Evolutionary conservation across 2,329 filamentous ascomycete species (phyloP), one percentile per base, ranked within the genome.

Genomic region (Fusarium mundagurra): DNA sequence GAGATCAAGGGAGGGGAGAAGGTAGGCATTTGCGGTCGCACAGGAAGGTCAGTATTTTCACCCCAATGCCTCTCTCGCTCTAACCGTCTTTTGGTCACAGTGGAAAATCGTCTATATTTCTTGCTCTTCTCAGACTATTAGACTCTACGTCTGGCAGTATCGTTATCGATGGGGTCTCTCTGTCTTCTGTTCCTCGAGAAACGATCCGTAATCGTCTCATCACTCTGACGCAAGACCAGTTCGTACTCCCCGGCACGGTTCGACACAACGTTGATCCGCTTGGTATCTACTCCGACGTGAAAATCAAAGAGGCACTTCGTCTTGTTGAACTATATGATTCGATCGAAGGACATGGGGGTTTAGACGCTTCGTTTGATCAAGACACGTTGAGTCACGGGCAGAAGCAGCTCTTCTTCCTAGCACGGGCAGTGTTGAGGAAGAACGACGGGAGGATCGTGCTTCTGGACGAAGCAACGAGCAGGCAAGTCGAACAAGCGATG

Each of bases 1-100:
- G 55, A 69, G 3, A 76, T 81, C 31, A 55, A 59, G 16, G 77
- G 83, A 1, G 86, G 86, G 2, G 82, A 87, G 71, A 88, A 87
- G 66, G 78, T 89, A 17, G 87, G 82, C 4, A 83, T 89, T n/a
- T 87, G 86, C 54, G 87, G 88, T 17, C 84, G 87, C 18, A 88
- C 85, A 29, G 87, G 87, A 44, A 78, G 78, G 71, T 77, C 20
- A 67, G 70, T 57, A 44, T 27, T 18, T 31, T 20, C 33, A 34
- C 48, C 57, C 51, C 22, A 27, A 50, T 33, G 24, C 11, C 29
- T 31, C 22, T 18, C 14, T 20, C 38, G 29, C 34, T 38, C 51
- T 61, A 60, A 51, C 36, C 20, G 38, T 33, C 48, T 44, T 61
- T 43, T 29, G 24, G 39, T 33, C 18, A 13, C 16, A 88, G 87